Evolutionary conservation across 345 rosid genomes (phyloP).

Genomic region (Dimocarpus longan): DNA sequence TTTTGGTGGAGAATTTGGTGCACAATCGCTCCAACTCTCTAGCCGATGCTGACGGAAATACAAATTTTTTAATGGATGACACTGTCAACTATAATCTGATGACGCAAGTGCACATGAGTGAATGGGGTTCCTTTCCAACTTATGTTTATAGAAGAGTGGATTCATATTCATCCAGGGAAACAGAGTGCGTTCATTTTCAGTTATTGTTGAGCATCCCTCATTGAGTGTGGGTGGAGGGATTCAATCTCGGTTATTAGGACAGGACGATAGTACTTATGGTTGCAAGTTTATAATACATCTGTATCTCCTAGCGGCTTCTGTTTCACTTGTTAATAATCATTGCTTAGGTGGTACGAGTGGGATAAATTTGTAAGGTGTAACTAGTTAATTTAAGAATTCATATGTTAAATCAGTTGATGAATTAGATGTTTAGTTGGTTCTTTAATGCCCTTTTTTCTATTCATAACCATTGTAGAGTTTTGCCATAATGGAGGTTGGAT

Average conservation of each 20-base stretch:
- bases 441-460: neutral
- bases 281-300: neutral
- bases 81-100: neutral
- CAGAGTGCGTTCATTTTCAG: neutral
- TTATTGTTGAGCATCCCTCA: neutral
- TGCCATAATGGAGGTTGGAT: neutral
- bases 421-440: neutral
- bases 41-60: constrained; percentile 43
- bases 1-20: constrained; percentile 51
- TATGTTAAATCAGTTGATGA: neutral
- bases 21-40: constrained; percentile 51
- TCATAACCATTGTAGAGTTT: neutral
- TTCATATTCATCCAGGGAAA: neutral
- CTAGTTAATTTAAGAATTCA: neutral
- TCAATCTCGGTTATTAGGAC: neutral
- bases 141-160: neutral
- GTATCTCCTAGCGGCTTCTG: neutral
- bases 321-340: neutral
- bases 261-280: neutral
- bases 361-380: neutral
- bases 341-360: neutral
- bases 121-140: neutral
- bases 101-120: neutral
- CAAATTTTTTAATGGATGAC: neutral
- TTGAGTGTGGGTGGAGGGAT: neutral